Percentiles rank a stretch among this genome's conserved stretches.
Conservation (phyloP, 2,329 filamentous ascomycete genomes). For the Calonectria multiphialidica region DNA sequence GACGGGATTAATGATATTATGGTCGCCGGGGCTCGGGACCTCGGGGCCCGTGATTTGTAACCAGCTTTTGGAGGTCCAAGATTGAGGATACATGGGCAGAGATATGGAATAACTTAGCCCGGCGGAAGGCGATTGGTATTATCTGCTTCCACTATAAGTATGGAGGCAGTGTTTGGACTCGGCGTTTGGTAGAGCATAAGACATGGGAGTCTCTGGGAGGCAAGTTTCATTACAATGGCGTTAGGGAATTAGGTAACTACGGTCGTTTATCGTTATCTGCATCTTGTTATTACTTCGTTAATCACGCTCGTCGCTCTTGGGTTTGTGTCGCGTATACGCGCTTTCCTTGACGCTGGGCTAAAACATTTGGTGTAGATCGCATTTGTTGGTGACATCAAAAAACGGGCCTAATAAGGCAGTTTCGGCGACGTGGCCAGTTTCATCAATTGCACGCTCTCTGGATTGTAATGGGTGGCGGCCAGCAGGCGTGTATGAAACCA, state of each 20-base stretch:
- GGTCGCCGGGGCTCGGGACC: slow-evolving; percentile 62
- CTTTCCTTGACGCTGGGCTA: background rate
- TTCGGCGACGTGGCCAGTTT: too few relatives aligned
- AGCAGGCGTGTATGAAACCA: background rate
- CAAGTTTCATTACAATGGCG: slow-evolving; percentile 25
- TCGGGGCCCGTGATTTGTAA: slow-evolving; percentile 39
- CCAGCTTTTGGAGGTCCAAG: background rate
- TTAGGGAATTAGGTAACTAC: slow-evolving; percentile 12
- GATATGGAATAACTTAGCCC: background rate
- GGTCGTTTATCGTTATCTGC: background rate
- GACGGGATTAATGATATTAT: slow-evolving; percentile 72
- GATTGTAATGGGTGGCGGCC: background rate
- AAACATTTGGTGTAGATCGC: background rate
- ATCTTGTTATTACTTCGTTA: background rate
- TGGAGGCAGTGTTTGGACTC: background rate
- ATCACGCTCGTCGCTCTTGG: background rate
- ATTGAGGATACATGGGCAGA: background rate
- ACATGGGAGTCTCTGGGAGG: slow-evolving; percentile 10
- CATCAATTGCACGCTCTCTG: background rate
- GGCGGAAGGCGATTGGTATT: slow-evolving; percentile 24
- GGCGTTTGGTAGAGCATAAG: slow-evolving; percentile 31
- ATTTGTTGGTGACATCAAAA: background rate
- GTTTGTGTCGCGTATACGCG: background rate
- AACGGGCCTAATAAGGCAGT: background rate
- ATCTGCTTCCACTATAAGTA: background rate